Base-by-base conservation (phyloP, 345 rosid species). In the Pistacia atlantica region DNA sequence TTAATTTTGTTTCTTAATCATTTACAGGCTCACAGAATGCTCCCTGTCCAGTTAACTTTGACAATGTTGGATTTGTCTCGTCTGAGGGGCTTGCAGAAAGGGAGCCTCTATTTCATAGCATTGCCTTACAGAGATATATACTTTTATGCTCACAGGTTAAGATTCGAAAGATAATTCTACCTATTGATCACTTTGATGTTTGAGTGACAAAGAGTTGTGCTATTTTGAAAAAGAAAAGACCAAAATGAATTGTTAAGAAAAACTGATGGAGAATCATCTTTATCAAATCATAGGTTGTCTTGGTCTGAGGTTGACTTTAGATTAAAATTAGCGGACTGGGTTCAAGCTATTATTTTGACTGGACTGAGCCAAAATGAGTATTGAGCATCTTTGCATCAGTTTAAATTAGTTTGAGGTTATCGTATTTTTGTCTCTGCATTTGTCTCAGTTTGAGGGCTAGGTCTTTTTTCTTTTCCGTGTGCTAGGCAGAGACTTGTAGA, bases 101-200 rank as follows among this genome's bases (percentile, higher is more conserved):
- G 17, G 88, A 77, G 78, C 97, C 97, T 17, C 79, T 87, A 65
- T 95, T 90, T 73, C 80, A 96, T 83, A 88, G 89, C 86, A 71
- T 87, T 31, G 97, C 93, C 33, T 84, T 96, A 87, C 97, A 96
- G 86, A 90, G 86, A 80, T 96, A 96, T 81, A 69, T 92, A 64
- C 86, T 93, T 62, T 72, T 96, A 10, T 96, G 99, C 86, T 87
- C 94, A 54, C 90, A 93, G 99, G 98, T 95, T 62, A 42, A 58
- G 67, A 56, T 65, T 71, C 31, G 51, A 64, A 20, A 60, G 16
- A 67, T 55, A 55, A 18, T 70, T 62, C 62, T 71, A 59, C 65
- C 17, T 54, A 31, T 31, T 31, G 33, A 31, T 45, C 45, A n/a
- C 25, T 28, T 28, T 56, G 22, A 16, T 60, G 33, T 13, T 17